A percentile compares a stretch with the other conserved stretches of the same genome.
Evolutionary conservation across 768 basidiomycete genomes (phyloP).

Genomic region (Boletus fagicola): DNA sequence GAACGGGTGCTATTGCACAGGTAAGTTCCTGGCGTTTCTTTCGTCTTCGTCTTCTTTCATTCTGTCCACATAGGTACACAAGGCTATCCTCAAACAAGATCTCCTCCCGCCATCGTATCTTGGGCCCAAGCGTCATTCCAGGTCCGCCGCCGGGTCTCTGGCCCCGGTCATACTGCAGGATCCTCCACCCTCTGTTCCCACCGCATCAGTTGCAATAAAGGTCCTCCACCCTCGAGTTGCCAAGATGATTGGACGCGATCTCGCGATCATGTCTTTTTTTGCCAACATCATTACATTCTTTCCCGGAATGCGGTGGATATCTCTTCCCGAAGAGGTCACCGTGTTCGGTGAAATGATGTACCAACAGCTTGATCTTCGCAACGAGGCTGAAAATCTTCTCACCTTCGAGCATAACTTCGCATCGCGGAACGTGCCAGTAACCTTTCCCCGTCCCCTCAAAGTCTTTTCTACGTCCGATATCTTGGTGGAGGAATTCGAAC

Average conservation of each 20-base stretch:
- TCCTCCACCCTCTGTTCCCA: conserved; percentile 71
- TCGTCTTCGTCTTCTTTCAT: neutral
- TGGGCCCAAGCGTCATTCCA: conserved; percentile 62
- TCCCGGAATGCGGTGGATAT: conserved; percentile 96
- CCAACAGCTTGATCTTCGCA: conserved; percentile 86
- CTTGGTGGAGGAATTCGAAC: conserved; percentile 89
- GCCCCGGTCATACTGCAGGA: conserved; percentile 47
- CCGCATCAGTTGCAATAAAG: conserved; percentile 91
- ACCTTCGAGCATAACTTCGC: conserved; percentile 87
- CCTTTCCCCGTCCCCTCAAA: conserved; percentile 85
- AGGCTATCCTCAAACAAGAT: conserved; percentile 79
- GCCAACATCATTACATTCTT: conserved; percentile 72
- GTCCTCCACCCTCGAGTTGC: conserved; percentile 86
- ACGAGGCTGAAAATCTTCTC: conserved; percentile 85
- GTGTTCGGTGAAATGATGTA: conserved; percentile 98
- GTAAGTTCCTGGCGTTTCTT: conserved; percentile 25
- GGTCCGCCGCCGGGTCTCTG: conserved; percentile 47
- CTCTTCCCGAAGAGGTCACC: conserved; percentile 89
- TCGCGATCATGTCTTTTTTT: conserved; percentile 94
- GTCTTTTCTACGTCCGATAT: conserved; percentile 80
- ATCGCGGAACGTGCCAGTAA: conserved; percentile 73
- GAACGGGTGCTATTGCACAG: conserved; percentile 99
- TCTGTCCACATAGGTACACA: conserved; percentile 64
- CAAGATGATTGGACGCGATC: conserved; percentile 83
- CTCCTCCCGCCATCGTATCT: conserved; percentile 85